Percentiles rank a stretch among this genome's conserved stretches.
These are phyloP conservation scores for Ensete ventricosum DNA, from an alignment of 176 grass and related monocot species.

Conservation along the genomic window DNA sequence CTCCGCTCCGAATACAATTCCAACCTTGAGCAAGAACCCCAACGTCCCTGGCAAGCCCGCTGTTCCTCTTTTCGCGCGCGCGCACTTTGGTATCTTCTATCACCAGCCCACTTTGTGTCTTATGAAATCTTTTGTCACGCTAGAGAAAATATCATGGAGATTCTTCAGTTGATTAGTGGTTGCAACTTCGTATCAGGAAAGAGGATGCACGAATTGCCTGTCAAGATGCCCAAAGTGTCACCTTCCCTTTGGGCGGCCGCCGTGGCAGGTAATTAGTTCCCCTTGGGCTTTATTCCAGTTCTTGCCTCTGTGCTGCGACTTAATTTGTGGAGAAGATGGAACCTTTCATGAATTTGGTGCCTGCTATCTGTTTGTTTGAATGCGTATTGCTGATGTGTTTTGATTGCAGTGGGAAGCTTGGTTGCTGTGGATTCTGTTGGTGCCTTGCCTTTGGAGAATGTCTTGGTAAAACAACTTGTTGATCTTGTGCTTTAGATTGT, in stretches of 20 bases:
- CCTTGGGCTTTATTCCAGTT: neutral
- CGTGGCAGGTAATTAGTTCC: slow-evolving; percentile 20
- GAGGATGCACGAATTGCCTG: slow-evolving; percentile 13
- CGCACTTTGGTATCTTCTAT: neutral
- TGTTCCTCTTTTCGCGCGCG: neutral
- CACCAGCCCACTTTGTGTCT: neutral
- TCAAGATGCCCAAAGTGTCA: slow-evolving; percentile 12
- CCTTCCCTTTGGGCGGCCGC: slow-evolving; percentile 19
- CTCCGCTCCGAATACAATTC: neutral
- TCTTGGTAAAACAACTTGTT: slow-evolving; percentile 38
- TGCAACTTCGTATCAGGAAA: slow-evolving; percentile 8
- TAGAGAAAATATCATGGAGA: neutral
- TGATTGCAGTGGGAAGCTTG: slow-evolving; percentile 54
- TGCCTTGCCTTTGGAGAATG: slow-evolving; percentile 43
- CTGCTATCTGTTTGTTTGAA: slow-evolving; percentile 29
- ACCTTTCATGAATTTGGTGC: neutral
- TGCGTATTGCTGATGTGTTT: slow-evolving; percentile 14
- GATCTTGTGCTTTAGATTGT: neutral
- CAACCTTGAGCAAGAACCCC: neutral
- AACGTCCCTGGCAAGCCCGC: neutral
- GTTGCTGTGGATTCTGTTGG: slow-evolving; percentile 39
- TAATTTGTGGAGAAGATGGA: neutral
- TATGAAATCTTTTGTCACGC: too few relatives aligned
- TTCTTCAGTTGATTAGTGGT: neutral
- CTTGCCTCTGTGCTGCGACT: neutral